Conservation (phyloP, 2,329 filamentous ascomycete genomes). For the Pseudocercospora fuligena region DNA sequence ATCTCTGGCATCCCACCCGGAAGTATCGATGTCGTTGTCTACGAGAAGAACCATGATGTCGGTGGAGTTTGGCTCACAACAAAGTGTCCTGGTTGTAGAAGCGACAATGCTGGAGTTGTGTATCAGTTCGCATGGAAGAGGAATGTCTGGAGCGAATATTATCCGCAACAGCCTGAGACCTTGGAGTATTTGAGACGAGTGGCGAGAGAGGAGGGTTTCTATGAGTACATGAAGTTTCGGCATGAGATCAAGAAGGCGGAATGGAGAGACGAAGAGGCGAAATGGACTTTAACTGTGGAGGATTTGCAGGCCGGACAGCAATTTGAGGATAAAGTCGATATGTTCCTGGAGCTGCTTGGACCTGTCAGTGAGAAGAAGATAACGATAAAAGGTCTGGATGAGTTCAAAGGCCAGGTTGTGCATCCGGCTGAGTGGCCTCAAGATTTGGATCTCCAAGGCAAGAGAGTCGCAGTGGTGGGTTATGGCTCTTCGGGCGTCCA, state of each 20-base stretch:
- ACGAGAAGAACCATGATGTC: constrained; percentile 39
- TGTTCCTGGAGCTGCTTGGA: constrained; percentile 27
- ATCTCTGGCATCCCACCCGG: constrained; percentile 12
- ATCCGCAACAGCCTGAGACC: constrained; percentile 25
- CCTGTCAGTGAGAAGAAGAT: constrained; percentile 16
- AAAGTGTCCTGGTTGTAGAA: constrained; percentile 39
- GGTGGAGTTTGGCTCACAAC: constrained; percentile 44
- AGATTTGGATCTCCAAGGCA: constrained; percentile 16
- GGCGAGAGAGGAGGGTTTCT: constrained; percentile 23
- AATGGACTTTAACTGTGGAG: constrained; percentile 20
- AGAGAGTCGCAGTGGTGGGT: constrained; percentile 23
- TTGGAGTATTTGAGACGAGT: constrained; percentile 21
- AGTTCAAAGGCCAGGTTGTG: constrained; percentile 26
- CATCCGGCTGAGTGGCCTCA: constrained; percentile 24
- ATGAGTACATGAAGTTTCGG: constrained; percentile 25
- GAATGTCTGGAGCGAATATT: constrained; percentile 28
- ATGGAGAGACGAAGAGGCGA: constrained; percentile 23
- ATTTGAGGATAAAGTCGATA: constrained; percentile 23
- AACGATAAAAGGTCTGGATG: constrained; percentile 12
- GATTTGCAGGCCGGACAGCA: constrained; percentile 4
- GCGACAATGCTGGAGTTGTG: constrained; percentile 38
- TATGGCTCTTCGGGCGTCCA: constrained; percentile 25
- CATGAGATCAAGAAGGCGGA: constrained; percentile 22
- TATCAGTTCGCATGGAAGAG: constrained; percentile 42
- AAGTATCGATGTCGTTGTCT: constrained; percentile 26